Evolutionary conservation across 1,284 basidiomycete genomes (phyloP).

Genomic region (Lentinula novae-zelandiae): DNA sequence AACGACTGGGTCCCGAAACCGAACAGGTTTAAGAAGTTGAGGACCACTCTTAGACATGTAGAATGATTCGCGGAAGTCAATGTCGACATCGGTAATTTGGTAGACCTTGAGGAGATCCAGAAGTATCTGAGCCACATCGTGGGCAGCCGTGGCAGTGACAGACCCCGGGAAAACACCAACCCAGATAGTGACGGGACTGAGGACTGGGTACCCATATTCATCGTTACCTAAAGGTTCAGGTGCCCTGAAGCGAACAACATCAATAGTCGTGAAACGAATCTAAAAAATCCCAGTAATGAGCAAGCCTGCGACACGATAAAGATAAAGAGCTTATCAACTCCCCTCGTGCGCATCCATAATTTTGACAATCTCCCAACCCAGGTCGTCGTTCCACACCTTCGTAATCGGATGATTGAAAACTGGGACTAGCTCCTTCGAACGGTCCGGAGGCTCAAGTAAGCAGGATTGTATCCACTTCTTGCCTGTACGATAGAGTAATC

Average conservation of each 20-base stretch:
- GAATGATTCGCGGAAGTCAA: conserved; percentile 24
- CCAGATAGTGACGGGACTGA: background rate
- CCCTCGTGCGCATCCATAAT: conserved; percentile 20
- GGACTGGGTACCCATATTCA: too few relatives aligned
- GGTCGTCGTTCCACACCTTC: conserved; percentile 21
- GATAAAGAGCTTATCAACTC: conserved; percentile 9
- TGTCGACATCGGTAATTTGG: conserved; percentile 23
- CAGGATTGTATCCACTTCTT: background rate
- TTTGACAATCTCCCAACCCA: conserved; percentile 20
- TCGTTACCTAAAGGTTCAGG: too few relatives aligned
- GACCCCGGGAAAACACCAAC: conserved; percentile 19
- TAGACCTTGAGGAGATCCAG: conserved; percentile 11
- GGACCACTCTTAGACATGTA: conserved; percentile 14
- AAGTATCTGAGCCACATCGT: conserved; percentile 17
- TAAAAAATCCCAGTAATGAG: too few relatives aligned
- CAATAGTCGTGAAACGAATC: too few relatives aligned
- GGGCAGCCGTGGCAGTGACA: conserved; percentile 20
- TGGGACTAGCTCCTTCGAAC: background rate
- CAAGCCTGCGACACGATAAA: too few relatives aligned
- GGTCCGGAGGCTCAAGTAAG: background rate
- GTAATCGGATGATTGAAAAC: background rate
- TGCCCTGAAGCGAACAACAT: too few relatives aligned
- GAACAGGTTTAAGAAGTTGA: background rate
- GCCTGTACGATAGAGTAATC: background rate
- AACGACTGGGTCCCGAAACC: background rate